Base-by-base conservation (phyloP, 2,329 filamentous ascomycete species). In the Penicillium sp. region DNA sequence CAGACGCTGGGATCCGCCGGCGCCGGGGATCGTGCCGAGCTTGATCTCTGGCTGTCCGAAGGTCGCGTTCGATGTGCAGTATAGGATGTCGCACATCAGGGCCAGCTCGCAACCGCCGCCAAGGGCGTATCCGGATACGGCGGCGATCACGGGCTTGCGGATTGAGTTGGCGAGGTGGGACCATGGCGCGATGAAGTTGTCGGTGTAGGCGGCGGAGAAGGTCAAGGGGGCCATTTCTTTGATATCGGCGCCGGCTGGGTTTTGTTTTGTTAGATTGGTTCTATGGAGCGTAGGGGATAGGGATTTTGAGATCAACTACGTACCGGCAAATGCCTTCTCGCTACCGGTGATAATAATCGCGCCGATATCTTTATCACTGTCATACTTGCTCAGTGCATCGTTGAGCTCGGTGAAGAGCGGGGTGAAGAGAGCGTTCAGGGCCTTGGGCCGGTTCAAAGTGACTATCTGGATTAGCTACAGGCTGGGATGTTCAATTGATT, bases 41-140 rank as follows among this genome's bases (percentile, higher is more conserved):
- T 95, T 96, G 76, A 98, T 89, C 77, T 98, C 93, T 0, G 93
- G 93, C 75, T 97, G 93, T 10, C 93, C 93, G 67, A 98, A 96
- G 63, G 89, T 95, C 58, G 93, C 92, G 13, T 73, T 82, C 44
- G 85, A 79, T 2, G 88, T 91, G 74, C 88, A 93, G 78, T 97
- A 97, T 52, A 98, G 74, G 59, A 97, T 86, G 69, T 98, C 93
- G 66, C 87, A 89, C 93, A 97, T 98, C 79, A 98, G 87, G 43
- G 93, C 91, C 12, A 98, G 81, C 76, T 98, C 93, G 69, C 93
- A 98, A 41, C 93, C 93, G 46, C 93, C 93, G 24, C 93, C 93
- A 1, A 98, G 81, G 2, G 93, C 93, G 67, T 96, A 91, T 15
- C 93, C 93, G 8, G 93, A 93, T 2, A 98, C 91, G 23, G 93